phyloP scores from a whole-genome alignment of 1,139 yeast genomes.

The Lodderomyces orthopsilosis region DNA sequence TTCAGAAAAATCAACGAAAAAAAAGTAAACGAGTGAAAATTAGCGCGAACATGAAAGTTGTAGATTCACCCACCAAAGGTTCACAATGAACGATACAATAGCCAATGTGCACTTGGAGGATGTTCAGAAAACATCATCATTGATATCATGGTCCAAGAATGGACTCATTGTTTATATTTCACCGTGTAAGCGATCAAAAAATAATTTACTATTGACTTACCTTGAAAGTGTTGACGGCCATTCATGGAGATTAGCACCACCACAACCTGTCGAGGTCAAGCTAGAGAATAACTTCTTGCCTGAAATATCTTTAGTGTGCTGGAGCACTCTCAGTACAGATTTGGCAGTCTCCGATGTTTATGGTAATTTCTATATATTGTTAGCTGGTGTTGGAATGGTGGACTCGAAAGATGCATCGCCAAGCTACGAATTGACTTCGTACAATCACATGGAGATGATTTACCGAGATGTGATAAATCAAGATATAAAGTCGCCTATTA shows the following conservation, averaged over 20 bases:
- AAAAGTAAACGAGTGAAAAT: not conserved
- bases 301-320: constrained; percentile 33
- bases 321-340: constrained; percentile 56
- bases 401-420: constrained; percentile 22
- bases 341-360: constrained; percentile 47
- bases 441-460: constrained; percentile 47
- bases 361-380: constrained; percentile 50
- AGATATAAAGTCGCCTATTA: constrained; percentile 15
- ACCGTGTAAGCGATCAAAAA: constrained; percentile 16
- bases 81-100: not conserved
- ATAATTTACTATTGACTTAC: constrained; percentile 52
- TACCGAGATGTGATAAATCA: constrained; percentile 34
- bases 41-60: not conserved
- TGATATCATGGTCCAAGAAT: constrained; percentile 69
- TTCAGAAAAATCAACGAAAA: not conserved
- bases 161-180: constrained; percentile 68
- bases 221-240: constrained; percentile 63
- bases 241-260: constrained; percentile 62
- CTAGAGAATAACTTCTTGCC: constrained; percentile 34
- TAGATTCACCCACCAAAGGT: not conserved
- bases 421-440: constrained; percentile 45
- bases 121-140: constrained; percentile 10
- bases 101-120: constrained; percentile 6
- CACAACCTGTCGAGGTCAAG: constrained; percentile 40
- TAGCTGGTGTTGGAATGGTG: constrained; percentile 44